These are phyloP conservation scores for Escallonia rubra DNA, from an alignment of 129 eudicot genomes.

Conservation along the genomic window DNA sequence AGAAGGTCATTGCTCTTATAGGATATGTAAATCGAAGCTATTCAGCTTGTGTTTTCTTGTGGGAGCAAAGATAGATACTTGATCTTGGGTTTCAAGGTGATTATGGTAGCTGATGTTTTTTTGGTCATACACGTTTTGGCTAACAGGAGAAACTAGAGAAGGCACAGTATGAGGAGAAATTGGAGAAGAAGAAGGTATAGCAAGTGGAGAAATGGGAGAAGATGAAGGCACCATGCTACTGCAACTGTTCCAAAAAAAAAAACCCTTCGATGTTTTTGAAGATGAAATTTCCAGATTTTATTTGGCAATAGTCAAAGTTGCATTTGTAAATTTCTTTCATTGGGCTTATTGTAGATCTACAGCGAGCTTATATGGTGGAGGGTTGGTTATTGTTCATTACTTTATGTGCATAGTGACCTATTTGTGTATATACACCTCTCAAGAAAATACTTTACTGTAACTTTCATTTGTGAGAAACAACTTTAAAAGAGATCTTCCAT, in stretches of 20 bases:
- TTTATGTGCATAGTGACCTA: constrained; percentile 48
- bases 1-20: too few species aligned
- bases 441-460: not conserved
- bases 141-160: constrained; percentile 80
- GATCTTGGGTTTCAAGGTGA: too few species aligned
- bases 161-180: constrained; percentile 62
- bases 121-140: not conserved
- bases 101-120: constrained; percentile 13
- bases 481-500: too few species aligned
- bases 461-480: too few species aligned
- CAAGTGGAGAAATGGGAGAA: constrained; percentile 66
- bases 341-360: constrained; percentile 18
- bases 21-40: not conserved
- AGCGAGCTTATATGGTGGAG: constrained; percentile 39
- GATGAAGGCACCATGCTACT: constrained; percentile 68
- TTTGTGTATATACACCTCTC: constrained; percentile 25
- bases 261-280: constrained; percentile 49
- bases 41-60: not conserved
- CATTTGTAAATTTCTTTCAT: constrained; percentile 21
- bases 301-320: constrained; percentile 7
- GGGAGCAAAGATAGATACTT: not conserved
- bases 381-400: constrained; percentile 29
- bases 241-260: constrained; percentile 71
- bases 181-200: constrained; percentile 65
- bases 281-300: constrained; percentile 13